A percentile compares a stretch with the other conserved stretches of the same genome.
Evolutionary conservation across 2,329 filamentous ascomycete species (phyloP).

Genomic region (Aspergillus sp.): DNA sequence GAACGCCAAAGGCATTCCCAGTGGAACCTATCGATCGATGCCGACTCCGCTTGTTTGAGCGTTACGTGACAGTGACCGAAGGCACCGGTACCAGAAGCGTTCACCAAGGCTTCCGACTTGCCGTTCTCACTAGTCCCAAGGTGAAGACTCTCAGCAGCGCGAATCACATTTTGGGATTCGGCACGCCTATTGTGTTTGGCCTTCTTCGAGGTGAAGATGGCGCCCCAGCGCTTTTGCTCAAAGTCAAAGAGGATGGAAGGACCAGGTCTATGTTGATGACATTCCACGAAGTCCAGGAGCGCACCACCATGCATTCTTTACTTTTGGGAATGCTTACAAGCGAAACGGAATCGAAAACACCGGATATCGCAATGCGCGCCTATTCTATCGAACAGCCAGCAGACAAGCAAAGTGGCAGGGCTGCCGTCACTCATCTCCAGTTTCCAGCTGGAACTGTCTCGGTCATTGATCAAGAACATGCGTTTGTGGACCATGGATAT

Average conservation of each 20-base stretch:
- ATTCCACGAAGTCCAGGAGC: constrained; percentile 69
- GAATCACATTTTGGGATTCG: constrained; percentile 63
- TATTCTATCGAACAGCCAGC: constrained; percentile 56
- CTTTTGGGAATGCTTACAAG: constrained; percentile 68
- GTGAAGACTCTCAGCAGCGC: constrained; percentile 74
- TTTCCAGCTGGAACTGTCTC: constrained; percentile 34
- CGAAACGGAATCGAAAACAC: constrained; percentile 64
- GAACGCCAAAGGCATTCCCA: constrained; percentile 68
- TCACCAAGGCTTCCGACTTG: constrained; percentile 75
- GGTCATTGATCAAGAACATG: constrained; percentile 67
- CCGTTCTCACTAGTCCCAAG: constrained; percentile 70
- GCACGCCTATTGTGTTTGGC: constrained; percentile 69
- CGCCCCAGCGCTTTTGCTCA: constrained; percentile 64
- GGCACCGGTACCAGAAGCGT: constrained; percentile 67
- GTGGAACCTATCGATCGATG: constrained; percentile 68
- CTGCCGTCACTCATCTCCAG: constrained; percentile 28
- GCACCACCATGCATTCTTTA: constrained; percentile 65
- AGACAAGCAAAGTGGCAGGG: constrained; percentile 25
- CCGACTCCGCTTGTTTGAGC: constrained; percentile 72
- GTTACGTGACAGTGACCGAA: constrained; percentile 61
- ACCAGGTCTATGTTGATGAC: constrained; percentile 71
- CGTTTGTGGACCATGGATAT: constrained; percentile 50
- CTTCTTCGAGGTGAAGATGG: constrained; percentile 69
- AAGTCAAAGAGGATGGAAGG: constrained; percentile 61
- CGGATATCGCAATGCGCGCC: constrained; percentile 62